Evolutionary conservation across 768 basidiomycete species (phyloP).

Genomic region (Xerocomellus chrysenteron): DNA sequence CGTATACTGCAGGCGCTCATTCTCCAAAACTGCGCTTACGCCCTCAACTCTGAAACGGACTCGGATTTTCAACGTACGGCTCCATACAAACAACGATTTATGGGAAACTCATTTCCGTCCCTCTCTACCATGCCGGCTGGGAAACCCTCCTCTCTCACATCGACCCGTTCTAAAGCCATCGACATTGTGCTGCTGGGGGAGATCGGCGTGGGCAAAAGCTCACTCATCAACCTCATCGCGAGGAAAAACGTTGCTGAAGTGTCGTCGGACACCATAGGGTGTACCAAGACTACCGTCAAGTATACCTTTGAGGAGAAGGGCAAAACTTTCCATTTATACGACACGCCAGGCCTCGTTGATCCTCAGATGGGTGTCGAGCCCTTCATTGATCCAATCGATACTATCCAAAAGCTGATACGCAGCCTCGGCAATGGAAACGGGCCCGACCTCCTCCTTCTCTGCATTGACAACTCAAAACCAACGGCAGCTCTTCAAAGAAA

Average conservation of each 20-base stretch:
- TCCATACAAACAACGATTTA: constrained; percentile 9
- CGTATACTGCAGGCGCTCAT: constrained; percentile 15
- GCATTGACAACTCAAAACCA: constrained; percentile 27
- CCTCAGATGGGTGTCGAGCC: constrained; percentile 17
- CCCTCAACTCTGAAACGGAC: not conserved
- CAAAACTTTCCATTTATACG: constrained; percentile 27
- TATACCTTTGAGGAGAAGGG: constrained; percentile 27
- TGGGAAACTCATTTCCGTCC: constrained; percentile 15
- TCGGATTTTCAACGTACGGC: not conserved
- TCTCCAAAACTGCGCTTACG: constrained; percentile 2
- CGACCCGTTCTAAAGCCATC: constrained; percentile 3
- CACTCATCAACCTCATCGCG: constrained; percentile 41
- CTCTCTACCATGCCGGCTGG: constrained; percentile 2
- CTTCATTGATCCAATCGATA: constrained; percentile 24
- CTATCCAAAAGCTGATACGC: constrained; percentile 31
- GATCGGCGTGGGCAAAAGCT: constrained; percentile 40
- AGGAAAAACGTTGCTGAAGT: constrained; percentile 25
- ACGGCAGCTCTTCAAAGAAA: constrained; percentile 27
- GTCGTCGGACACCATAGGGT: constrained; percentile 33
- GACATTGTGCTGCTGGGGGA: constrained; percentile 40
- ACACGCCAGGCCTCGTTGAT: constrained; percentile 36
- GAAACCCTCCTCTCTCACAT: constrained; percentile 3
- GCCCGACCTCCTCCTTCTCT: constrained; percentile 31
- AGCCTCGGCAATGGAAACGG: constrained; percentile 29
- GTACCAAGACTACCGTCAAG: constrained; percentile 28